Conservation (phyloP, 805 yeast species). For the Candida berthetii region DNA sequence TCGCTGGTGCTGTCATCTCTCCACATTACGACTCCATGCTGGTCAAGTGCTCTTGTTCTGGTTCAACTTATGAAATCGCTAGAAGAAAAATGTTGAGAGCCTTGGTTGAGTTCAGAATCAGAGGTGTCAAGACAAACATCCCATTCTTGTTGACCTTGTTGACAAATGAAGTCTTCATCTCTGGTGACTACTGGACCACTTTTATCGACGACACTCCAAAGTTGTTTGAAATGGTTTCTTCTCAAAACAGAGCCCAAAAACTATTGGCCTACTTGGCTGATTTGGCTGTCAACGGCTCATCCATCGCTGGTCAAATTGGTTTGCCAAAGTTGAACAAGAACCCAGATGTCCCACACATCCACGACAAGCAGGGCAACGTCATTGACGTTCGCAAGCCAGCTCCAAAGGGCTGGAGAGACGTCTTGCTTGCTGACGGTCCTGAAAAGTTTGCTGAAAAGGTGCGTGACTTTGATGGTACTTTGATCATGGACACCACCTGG, state of each 20-base stretch:
- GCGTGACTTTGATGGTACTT: constrained; percentile 75
- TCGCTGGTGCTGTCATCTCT: constrained; percentile 92
- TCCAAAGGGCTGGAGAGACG: constrained; percentile 89
- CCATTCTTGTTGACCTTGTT: constrained; percentile 90
- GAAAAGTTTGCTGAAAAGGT: constrained; percentile 86
- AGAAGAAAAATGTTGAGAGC: constrained; percentile 98
- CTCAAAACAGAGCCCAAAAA: constrained; percentile 96
- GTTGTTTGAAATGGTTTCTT: constrained; percentile 87
- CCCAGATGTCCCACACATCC: constrained; percentile 70
- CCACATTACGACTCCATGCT: constrained; percentile 98
- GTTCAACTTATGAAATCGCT: constrained; percentile 93
- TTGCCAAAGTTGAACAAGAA: constrained; percentile 74
- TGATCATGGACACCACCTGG: constrained; percentile 99
- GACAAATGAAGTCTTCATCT: constrained; percentile 82
- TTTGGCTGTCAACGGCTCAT: constrained; percentile 91
- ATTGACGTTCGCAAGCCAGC: constrained; percentile 50
- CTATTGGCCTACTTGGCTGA: constrained; percentile 88
- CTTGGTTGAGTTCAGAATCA: constrained; percentile 92
- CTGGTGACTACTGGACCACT: constrained; percentile 95
- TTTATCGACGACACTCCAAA: constrained; percentile 98
- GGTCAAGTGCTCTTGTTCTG: constrained; percentile 97
- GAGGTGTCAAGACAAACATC: constrained; percentile 98
- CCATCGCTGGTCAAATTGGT: constrained; percentile 94
- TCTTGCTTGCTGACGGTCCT: constrained; percentile 80
- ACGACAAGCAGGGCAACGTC: constrained; percentile 53